Conservation (phyloP, 208 protist genomes). For the Trichomonas tenax region DNA sequence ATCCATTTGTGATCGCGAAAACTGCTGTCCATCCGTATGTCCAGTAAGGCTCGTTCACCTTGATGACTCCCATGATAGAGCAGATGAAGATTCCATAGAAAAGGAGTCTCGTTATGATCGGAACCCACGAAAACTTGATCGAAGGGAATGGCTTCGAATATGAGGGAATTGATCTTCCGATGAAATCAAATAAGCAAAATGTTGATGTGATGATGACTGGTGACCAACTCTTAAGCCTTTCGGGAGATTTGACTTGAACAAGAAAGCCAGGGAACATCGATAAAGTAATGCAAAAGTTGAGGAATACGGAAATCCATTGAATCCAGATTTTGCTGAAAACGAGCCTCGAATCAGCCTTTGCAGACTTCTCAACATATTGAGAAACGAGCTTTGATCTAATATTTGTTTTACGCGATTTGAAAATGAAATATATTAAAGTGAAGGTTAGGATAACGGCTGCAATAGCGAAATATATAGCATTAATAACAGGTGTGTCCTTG, state of each 20-base stretch:
- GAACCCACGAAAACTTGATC: not conserved
- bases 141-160: not conserved
- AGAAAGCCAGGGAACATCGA: not conserved
- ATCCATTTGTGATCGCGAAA: not conserved
- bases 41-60: not conserved
- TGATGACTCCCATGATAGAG: not conserved
- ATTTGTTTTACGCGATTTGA: not conserved
- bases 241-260: not conserved
- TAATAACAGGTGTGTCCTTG: not conserved
- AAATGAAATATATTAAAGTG: not conserved
- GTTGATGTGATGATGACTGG: not conserved
- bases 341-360: no score
- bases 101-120: not conserved
- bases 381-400: no score
- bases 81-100: not conserved
- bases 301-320: not conserved
- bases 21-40: not conserved
- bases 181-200: not conserved
- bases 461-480: not conserved
- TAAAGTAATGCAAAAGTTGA: not conserved
- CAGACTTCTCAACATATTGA: no score
- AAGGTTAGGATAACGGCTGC: not conserved
- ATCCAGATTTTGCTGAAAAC: not conserved
- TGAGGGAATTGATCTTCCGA: not conserved
- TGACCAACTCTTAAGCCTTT: not conserved